phyloP scores from a whole-genome alignment of 176 grass and related monocot genomes.

The Luzula sylvatica region DNA sequence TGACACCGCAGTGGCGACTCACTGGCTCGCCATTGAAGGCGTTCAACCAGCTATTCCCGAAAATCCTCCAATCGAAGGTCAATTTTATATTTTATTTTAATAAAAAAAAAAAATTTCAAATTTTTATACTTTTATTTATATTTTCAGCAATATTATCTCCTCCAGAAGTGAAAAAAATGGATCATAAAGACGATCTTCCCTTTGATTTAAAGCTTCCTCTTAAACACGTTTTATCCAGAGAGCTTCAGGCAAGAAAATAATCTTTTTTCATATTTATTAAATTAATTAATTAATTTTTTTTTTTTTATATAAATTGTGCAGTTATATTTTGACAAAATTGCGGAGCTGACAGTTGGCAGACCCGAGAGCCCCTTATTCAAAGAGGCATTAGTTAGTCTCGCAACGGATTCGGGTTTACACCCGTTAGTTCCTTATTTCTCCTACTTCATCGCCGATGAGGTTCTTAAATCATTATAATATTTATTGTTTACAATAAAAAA shows the following conservation, averaged over 20 bases:
- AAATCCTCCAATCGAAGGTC: constrained; percentile 78
- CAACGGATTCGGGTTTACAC: constrained; percentile 85
- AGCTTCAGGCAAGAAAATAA: constrained; percentile 45
- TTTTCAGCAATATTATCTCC: constrained; percentile 63
- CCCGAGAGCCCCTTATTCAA: constrained; percentile 52
- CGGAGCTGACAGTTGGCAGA: constrained; percentile 72
- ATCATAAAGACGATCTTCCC: constrained; percentile 64
- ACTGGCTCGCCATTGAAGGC: constrained; percentile 93
- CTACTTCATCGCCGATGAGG: constrained; percentile 85
- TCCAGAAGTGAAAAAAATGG: constrained; percentile 50
- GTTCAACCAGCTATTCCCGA: constrained; percentile 89
- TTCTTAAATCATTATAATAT: constrained; percentile 10
- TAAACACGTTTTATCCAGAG: constrained; percentile 93
- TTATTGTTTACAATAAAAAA: neutral
- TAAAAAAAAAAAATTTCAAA: too few relatives aligned
- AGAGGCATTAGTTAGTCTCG: constrained; percentile 88
- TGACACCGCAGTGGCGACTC: constrained; percentile 64
- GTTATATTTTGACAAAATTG: constrained; percentile 97
- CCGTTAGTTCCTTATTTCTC: constrained; percentile 94
- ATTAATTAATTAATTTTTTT: constrained; percentile 7
- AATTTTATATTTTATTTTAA: constrained; percentile 22
- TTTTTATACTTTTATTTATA: too few relatives aligned
- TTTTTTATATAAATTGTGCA: constrained; percentile 34
- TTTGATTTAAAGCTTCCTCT: constrained; percentile 89
- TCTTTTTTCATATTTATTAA: neutral